Evolutionary conservation across 2,329 filamentous ascomycete genomes (phyloP).

Genomic region (Myriosclerotinia duriaeana): DNA sequence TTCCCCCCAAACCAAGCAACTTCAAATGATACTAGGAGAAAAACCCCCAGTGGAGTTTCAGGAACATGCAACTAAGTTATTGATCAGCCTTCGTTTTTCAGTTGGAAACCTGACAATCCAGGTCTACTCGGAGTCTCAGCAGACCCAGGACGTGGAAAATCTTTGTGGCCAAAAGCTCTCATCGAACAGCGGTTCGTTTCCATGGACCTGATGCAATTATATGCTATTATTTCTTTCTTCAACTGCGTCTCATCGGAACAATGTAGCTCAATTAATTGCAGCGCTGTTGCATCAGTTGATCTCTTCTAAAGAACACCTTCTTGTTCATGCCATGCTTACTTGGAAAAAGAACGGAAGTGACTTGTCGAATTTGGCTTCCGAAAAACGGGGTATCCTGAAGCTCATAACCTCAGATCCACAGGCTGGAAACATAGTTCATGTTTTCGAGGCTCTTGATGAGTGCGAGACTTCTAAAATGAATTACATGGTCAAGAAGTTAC

Average conservation of each 20-base stretch:
- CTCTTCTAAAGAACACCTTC: neutral
- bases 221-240: conserved; percentile 13
- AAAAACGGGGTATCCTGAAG: neutral
- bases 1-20: too few species aligned
- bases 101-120: neutral
- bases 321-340: neutral
- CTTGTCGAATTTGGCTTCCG: neutral
- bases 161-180: neutral
- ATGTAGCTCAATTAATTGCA: neutral
- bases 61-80: conserved; percentile 8
- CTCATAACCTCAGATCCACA: neutral
- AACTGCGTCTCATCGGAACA: neutral
- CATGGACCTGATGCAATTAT: neutral
- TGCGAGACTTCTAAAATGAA: neutral
- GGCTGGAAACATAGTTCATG: neutral
- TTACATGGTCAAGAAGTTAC: neutral
- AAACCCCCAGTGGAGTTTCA: neutral
- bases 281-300: conserved; percentile 15
- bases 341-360: neutral
- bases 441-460: neutral
- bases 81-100: neutral
- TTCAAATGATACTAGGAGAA: neutral
- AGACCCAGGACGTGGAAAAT: conserved; percentile 11
- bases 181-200: neutral
- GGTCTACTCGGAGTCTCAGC: neutral